Conservation (phyloP, 805 yeast species). For the Pichia gijzeniarum region DNA sequence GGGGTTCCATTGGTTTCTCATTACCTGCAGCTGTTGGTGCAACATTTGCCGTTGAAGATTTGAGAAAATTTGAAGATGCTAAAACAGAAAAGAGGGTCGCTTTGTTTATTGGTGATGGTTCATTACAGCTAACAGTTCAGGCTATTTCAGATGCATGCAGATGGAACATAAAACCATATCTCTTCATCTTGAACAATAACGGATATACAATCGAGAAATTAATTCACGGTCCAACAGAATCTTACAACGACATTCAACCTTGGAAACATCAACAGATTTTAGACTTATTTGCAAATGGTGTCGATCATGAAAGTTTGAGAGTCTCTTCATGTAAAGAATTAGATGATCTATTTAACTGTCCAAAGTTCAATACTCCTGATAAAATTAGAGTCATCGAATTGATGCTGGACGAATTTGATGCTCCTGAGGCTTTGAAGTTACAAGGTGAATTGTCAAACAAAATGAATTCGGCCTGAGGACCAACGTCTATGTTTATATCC, state of each 20-base stretch:
- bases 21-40: slow-evolving; percentile 67
- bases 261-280: slow-evolving; percentile 60
- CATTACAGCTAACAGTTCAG: slow-evolving; percentile 67
- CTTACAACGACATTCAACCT: slow-evolving; percentile 59
- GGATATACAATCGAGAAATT: slow-evolving; percentile 74
- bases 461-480: slow-evolving; percentile 21
- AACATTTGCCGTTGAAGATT: slow-evolving; percentile 53
- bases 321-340: slow-evolving; percentile 54
- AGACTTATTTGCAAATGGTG: slow-evolving; percentile 53
- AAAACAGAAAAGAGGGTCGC: slow-evolving; percentile 47
- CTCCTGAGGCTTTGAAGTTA: slow-evolving; percentile 56
- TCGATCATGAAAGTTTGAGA: slow-evolving; percentile 46
- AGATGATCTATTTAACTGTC: slow-evolving; percentile 41
- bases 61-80: background rate
- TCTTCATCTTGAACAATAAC: slow-evolving; percentile 62
- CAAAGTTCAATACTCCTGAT: slow-evolving; percentile 45
- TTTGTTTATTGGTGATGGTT: slow-evolving; percentile 70
- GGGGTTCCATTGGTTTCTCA: slow-evolving; percentile 72
- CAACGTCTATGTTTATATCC: background rate
- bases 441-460: slow-evolving; percentile 52
- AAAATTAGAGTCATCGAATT: slow-evolving; percentile 63
- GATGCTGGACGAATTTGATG: slow-evolving; percentile 64
- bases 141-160: slow-evolving; percentile 65
- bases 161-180: slow-evolving; percentile 60
- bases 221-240: slow-evolving; percentile 62